Evolutionary conservation across 345 rosid species (phyloP).

Genomic region (Heritiera littoralis): DNA sequence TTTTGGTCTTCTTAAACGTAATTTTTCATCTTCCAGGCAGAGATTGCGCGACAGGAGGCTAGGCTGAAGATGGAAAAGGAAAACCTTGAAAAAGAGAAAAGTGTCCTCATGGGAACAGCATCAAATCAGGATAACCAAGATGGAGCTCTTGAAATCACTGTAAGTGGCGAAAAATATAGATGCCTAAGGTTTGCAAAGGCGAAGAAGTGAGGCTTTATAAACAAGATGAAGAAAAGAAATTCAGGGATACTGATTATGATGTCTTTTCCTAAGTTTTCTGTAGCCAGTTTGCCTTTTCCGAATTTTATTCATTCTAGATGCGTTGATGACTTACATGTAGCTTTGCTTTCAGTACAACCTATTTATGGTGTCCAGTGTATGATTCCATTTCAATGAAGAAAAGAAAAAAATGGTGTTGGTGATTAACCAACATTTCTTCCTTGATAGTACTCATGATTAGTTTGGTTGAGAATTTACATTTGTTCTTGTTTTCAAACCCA

Average conservation of each 20-base stretch:
- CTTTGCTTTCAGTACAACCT: constrained; percentile 19
- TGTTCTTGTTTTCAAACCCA: neutral
- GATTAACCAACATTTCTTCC: neutral
- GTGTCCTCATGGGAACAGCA: constrained; percentile 95
- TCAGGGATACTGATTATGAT: neutral
- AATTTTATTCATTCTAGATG: constrained; percentile 19
- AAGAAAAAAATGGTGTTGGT: neutral
- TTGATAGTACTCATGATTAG: neutral
- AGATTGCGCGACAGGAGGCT: constrained; percentile 90
- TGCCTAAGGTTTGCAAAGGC: constrained; percentile 96
- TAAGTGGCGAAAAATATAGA: constrained; percentile 15
- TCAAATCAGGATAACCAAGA: constrained; percentile 96
- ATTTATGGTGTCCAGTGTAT: neutral
- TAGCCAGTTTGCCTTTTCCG: constrained; percentile 6
- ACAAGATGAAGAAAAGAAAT: constrained; percentile 10
- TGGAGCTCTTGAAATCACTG: constrained; percentile 51
- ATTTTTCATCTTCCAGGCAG: constrained; percentile 50
- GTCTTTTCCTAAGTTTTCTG: neutral
- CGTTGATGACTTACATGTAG: constrained; percentile 20
- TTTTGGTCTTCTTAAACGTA: neutral
- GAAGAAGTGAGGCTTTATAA: constrained; percentile 56
- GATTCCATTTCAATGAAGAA: constrained; percentile 21
- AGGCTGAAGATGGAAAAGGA: constrained; percentile 96
- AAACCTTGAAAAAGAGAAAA: constrained; percentile 95
- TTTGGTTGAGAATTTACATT: neutral